phyloP scores from a whole-genome alignment of 768 basidiomycete species.

The Boletus bicolor region DNA sequence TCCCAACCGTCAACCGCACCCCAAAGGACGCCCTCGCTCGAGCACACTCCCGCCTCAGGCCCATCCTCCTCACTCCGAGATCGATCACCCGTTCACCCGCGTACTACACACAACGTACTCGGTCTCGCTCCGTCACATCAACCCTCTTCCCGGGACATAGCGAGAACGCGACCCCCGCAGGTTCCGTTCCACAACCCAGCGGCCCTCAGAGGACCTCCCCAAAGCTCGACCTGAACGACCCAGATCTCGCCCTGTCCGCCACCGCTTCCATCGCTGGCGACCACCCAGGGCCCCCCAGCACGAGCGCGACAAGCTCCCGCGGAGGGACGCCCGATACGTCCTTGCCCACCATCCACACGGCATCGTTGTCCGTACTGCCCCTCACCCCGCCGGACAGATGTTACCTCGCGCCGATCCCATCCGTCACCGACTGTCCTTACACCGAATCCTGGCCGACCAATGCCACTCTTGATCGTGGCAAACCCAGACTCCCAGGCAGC shows the following conservation, averaged over 20 bases:
- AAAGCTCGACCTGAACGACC: slow-evolving; percentile 12
- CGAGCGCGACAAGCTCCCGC: neutral
- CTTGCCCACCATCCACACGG: slow-evolving; percentile 4
- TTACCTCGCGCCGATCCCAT: slow-evolving; percentile 15
- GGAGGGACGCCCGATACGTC: slow-evolving; percentile 14
- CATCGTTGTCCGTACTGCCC: slow-evolving; percentile 11
- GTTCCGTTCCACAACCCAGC: neutral
- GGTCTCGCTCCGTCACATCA: slow-evolving; percentile 13
- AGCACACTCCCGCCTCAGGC: slow-evolving; percentile 16
- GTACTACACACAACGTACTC: neutral
- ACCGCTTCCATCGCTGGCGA: neutral
- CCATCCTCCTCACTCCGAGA: slow-evolving; percentile 19
- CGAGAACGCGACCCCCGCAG: neutral
- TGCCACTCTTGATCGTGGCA: slow-evolving; percentile 3
- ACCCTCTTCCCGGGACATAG: slow-evolving; percentile 6
- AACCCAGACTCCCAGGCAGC: slow-evolving; percentile 13
- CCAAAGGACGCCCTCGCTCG: slow-evolving; percentile 11
- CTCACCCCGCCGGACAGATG: slow-evolving; percentile 27
- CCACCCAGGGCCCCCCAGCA: neutral
- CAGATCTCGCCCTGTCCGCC: slow-evolving; percentile 17
- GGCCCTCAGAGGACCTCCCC: slow-evolving; percentile 17
- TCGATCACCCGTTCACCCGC: slow-evolving; percentile 1
- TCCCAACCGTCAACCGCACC: neutral
- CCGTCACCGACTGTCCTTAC: slow-evolving; percentile 22
- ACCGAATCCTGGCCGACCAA: slow-evolving; percentile 20